A percentile compares a stretch with the other conserved stretches of the same genome.
These are phyloP conservation scores for Trichoderma sp. DNA, from an alignment of 2,329 filamentous ascomycete genomes.

Conservation along the genomic window DNA sequence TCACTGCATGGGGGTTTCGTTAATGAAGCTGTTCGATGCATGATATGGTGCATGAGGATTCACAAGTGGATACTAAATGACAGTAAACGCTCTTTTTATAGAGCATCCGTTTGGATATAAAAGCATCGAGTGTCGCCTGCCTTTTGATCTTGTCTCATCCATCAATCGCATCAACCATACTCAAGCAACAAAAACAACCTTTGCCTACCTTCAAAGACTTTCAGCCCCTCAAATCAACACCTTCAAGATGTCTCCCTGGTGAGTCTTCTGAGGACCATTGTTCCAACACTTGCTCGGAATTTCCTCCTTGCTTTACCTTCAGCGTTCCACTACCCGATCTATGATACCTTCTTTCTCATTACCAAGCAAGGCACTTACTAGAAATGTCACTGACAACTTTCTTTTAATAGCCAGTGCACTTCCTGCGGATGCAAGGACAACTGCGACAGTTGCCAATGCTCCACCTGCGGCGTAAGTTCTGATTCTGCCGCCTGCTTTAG, in stretches of 20 bases:
- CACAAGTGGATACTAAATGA: neutral
- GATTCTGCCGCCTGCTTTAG: neutral
- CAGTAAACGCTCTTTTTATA: neutral
- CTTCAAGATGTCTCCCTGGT: slow-evolving; percentile 20
- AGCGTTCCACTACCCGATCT: neutral
- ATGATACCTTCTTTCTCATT: too few relatives aligned
- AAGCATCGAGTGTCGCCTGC: neutral
- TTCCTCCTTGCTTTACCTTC: neutral
- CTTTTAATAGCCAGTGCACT: neutral
- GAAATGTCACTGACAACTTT: neutral
- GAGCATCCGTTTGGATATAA: neutral
- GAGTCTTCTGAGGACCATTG: neutral
- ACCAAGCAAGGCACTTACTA: neutral
- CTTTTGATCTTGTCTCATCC: neutral
- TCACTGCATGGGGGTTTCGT: neutral
- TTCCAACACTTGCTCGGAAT: neutral
- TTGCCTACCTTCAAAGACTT: neutral
- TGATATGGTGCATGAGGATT: neutral
- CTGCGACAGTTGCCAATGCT: slow-evolving; percentile 10
- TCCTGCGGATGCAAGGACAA: slow-evolving; percentile 11
- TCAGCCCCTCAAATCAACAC: neutral
- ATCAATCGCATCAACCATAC: neutral
- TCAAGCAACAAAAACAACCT: neutral
- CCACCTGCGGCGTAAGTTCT: slow-evolving; percentile 1
- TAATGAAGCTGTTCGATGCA: neutral